Percentiles rank a stretch among this genome's conserved stretches.
phyloP scores from a whole-genome alignment of 2,329 filamentous ascomycete species.

The Aspergillus uvarum region DNA sequence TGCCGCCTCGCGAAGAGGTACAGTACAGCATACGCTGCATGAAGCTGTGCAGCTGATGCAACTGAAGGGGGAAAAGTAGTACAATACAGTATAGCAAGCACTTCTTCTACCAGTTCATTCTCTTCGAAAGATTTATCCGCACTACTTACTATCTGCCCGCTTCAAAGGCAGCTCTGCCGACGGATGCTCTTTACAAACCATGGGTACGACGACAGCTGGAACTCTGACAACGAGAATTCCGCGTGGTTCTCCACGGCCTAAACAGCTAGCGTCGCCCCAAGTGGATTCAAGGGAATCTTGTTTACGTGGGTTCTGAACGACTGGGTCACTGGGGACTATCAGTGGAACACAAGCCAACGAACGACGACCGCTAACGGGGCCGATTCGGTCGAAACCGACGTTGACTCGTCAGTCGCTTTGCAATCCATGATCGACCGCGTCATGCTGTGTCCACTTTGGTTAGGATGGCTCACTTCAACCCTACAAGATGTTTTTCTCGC shows the following conservation, averaged over 20 bases:
- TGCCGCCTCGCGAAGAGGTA: no score
- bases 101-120: no score
- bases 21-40: no score
- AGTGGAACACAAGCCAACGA: neutral
- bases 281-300: neutral
- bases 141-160: no score
- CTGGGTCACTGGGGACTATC: conserved; percentile 3
- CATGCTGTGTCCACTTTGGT: conserved; percentile 5
- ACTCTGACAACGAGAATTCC: neutral
- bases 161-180: no score
- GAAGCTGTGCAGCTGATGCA: no score
- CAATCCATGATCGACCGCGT: conserved; percentile 4
- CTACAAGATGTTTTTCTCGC: neutral
- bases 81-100: no score
- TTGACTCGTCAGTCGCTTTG: neutral
- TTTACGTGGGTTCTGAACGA: neutral
- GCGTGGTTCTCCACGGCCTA: conserved; percentile 3
- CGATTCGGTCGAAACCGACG: neutral
- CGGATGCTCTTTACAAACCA: no score
- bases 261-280: conserved; percentile 1
- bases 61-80: no score
- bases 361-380: neutral
- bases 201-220: neutral
- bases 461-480: neutral
- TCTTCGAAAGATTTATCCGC: no score